Percentiles rank a stretch among this genome's conserved stretches.
phyloP scores from a whole-genome alignment of 352 stramenopile genomes.

The Phytopythium chamaehyphon region DNA sequence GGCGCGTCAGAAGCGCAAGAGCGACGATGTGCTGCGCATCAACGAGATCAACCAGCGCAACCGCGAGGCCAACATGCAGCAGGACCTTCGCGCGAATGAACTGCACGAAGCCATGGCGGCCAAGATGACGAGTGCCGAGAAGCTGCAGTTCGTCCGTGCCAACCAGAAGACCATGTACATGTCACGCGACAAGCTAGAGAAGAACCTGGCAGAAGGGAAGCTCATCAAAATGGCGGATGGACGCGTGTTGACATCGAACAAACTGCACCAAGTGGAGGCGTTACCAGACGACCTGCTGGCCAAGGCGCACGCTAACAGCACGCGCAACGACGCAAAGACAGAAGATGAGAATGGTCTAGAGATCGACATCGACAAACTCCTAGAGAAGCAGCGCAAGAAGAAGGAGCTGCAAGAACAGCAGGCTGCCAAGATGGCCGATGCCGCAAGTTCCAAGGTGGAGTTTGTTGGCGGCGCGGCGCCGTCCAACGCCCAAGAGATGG shows the following conservation, averaged over 20 bases:
- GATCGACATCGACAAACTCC: constrained; percentile 71
- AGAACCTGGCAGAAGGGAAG: constrained; percentile 73
- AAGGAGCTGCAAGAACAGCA: constrained; percentile 60
- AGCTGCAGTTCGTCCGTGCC: constrained; percentile 78
- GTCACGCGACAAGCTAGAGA: constrained; percentile 77
- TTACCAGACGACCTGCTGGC: constrained; percentile 69
- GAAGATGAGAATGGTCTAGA: constrained; percentile 31
- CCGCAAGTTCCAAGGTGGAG: constrained; percentile 41
- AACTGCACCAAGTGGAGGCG: constrained; percentile 77
- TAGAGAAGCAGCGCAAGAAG: constrained; percentile 67
- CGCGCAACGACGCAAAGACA: constrained; percentile 19
- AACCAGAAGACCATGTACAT: constrained; percentile 86
- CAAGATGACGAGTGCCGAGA: constrained; percentile 81
- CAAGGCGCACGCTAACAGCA: constrained; percentile 34
- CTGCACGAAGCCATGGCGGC: constrained; percentile 72
- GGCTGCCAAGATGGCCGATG: constrained; percentile 21
- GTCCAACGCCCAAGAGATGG: constrained; percentile 64
- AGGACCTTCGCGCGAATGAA: constrained; percentile 70
- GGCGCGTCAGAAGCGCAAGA: constrained; percentile 65
- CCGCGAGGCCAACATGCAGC: constrained; percentile 74
- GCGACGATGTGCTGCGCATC: constrained; percentile 77
- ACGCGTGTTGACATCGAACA: constrained; percentile 84
- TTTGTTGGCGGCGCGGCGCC: constrained; percentile 52
- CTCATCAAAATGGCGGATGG: constrained; percentile 66
- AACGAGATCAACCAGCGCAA: constrained; percentile 86